phyloP scores from a whole-genome alignment of 1,284 basidiomycete genomes.

The Apiotrichum sp. region DNA sequence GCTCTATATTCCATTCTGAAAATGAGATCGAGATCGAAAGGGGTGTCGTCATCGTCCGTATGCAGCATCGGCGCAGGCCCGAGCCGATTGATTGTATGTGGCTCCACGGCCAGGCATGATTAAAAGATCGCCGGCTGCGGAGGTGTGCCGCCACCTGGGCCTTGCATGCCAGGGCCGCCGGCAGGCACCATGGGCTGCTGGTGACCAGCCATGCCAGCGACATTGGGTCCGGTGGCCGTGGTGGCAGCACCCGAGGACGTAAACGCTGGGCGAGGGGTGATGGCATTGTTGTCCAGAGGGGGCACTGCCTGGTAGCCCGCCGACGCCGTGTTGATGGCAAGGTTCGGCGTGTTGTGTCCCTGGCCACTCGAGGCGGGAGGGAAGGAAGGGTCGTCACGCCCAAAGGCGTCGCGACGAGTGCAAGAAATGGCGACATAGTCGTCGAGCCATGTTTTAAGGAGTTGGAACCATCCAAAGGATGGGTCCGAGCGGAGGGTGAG shows the following conservation, averaged over 20 bases:
- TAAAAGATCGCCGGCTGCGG: neutral
- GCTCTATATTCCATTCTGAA: neutral
- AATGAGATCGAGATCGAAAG: neutral
- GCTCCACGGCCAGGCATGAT: neutral
- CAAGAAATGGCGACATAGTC: constrained; percentile 35
- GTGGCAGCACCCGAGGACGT: constrained; percentile 9
- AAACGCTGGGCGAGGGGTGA: constrained; percentile 18
- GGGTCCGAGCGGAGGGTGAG: constrained; percentile 34
- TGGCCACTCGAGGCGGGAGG: neutral
- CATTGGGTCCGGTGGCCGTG: constrained; percentile 7
- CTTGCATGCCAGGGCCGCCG: too few species aligned
- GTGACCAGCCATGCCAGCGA: constrained; percentile 9
- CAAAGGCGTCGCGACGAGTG: constrained; percentile 28
- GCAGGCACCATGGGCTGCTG: neutral
- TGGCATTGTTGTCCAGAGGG: constrained; percentile 13
- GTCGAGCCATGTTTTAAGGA: constrained; percentile 43
- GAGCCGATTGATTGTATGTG: neutral
- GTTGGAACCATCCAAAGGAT: constrained; percentile 38
- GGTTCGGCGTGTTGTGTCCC: constrained; percentile 4
- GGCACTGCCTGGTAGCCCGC: constrained; percentile 10
- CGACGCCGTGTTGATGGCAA: constrained; percentile 16
- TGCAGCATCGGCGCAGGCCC: neutral
- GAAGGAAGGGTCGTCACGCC: constrained; percentile 1
- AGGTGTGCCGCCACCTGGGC: neutral
- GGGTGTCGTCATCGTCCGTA: neutral